Evolutionary conservation across 495 filamentous ascomycete species (phyloP).

Genomic region (Lasiosphaeria hispida): DNA sequence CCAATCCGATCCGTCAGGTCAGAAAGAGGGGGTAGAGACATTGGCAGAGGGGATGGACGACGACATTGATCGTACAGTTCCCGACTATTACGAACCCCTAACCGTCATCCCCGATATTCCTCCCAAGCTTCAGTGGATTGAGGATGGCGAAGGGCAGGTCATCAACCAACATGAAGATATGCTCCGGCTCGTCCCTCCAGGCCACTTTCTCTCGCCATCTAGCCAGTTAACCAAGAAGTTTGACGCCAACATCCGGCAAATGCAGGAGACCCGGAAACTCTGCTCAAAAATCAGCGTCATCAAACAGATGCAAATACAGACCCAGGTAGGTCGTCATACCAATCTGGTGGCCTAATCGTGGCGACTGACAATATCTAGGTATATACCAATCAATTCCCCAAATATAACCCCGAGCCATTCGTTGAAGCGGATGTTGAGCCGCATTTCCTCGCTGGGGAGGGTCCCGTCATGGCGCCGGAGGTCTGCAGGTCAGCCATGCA

Average conservation of each 20-base stretch:
- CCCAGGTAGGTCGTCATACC: slow-evolving; percentile 64
- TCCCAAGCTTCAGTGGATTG: slow-evolving; percentile 73
- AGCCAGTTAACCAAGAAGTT: slow-evolving; percentile 75
- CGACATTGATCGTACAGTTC: slow-evolving; percentile 73
- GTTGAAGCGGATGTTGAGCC: slow-evolving; percentile 78
- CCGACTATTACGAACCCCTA: slow-evolving; percentile 91
- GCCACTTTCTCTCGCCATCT: slow-evolving; percentile 73
- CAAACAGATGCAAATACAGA: slow-evolving; percentile 99
- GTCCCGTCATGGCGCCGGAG: slow-evolving; percentile 77
- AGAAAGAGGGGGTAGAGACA: slow-evolving; percentile 59
- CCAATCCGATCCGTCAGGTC: slow-evolving; percentile 45
- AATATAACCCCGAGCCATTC: slow-evolving; percentile 92
- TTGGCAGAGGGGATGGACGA: slow-evolving; percentile 90
- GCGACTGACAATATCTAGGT: slow-evolving; percentile 54
- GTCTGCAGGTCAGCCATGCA: slow-evolving; percentile 80
- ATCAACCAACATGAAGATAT: slow-evolving; percentile 82
- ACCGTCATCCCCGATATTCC: slow-evolving; percentile 82
- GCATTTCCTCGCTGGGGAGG: slow-evolving; percentile 81
- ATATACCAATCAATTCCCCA: slow-evolving; percentile 97
- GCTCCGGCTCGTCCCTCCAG: slow-evolving; percentile 67
- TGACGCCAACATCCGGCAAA: slow-evolving; percentile 86
- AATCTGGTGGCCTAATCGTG: not conserved
- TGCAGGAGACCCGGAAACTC: slow-evolving; percentile 95
- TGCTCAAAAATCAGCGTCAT: slow-evolving; percentile 95
- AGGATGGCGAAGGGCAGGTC: slow-evolving; percentile 81